Evolutionary conservation across 1,284 basidiomycete species (phyloP).

Genomic region (Boletus holoroseus): DNA sequence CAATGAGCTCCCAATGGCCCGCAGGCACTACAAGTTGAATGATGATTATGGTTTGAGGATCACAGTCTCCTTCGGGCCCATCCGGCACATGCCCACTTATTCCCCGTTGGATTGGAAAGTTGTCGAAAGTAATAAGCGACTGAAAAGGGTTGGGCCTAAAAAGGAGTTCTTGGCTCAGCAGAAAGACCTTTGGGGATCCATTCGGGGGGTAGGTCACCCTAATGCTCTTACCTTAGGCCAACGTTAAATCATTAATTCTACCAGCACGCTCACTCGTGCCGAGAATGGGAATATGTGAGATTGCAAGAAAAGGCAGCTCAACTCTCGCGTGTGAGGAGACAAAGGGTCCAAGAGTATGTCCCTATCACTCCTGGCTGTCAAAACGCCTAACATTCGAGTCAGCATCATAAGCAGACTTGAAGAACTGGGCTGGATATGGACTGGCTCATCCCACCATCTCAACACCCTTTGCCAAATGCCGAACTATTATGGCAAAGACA

Average conservation of each 20-base stretch:
- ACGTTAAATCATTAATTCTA: neutral
- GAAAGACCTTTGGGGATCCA: neutral
- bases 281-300: slow-evolving; percentile 1
- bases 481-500: neutral
- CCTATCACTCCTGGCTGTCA: neutral
- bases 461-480: too few relatives aligned
- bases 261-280: slow-evolving; percentile 9
- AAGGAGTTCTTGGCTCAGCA: neutral
- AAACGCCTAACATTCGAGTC: neutral
- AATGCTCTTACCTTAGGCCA: neutral
- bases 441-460: too few relatives aligned
- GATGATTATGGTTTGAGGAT: neutral
- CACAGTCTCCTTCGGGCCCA: accelerated
- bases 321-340: slow-evolving; percentile 2
- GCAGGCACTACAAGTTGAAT: neutral
- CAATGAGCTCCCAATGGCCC: neutral
- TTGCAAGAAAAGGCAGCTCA: neutral
- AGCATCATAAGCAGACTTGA: slow-evolving; percentile 9
- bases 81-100: accelerated
- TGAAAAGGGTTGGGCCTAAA: neutral
- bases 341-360: slow-evolving; percentile 11
- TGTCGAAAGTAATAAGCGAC: neutral
- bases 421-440: neutral
- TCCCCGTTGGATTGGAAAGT: slow-evolving; percentile 8
- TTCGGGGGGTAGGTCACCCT: slow-evolving; percentile 6